A percentile compares a stretch with the other conserved stretches of the same genome.
phyloP scores from a whole-genome alignment of 768 basidiomycete species.

The Pulveroboletus sp. region DNA sequence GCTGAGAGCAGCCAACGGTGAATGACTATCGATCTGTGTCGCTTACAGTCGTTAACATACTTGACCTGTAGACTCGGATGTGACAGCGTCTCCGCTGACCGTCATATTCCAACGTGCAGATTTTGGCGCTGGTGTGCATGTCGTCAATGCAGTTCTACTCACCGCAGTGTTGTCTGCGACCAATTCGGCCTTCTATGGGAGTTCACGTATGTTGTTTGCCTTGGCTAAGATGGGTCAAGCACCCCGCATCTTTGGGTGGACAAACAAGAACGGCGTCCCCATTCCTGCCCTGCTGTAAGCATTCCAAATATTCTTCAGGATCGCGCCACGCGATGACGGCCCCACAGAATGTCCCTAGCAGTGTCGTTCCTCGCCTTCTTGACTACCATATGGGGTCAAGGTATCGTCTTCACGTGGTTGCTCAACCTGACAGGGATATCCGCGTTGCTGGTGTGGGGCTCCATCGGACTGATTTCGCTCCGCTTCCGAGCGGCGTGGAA shows the following conservation, averaged over 20 bases:
- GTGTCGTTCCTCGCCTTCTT: conserved; percentile 50
- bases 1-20: conserved; percentile 43
- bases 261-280: conserved; percentile 63
- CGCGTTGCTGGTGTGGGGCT: conserved; percentile 63
- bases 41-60: neutral
- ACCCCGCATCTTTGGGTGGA: conserved; percentile 59
- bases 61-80: conserved; percentile 38
- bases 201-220: conserved; percentile 55
- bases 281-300: conserved; percentile 50
- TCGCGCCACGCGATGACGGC: neutral
- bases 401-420: conserved; percentile 55
- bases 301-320: conserved; percentile 10
- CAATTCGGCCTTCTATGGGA: conserved; percentile 63
- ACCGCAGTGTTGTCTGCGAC: conserved; percentile 64
- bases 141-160: conserved; percentile 65
- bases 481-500: conserved; percentile 62
- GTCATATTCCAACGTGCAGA: conserved; percentile 61
- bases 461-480: conserved; percentile 50
- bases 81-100: conserved; percentile 58
- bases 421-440: conserved; percentile 64
- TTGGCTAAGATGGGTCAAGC: conserved; percentile 66
- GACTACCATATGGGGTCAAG: conserved; percentile 56
- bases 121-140: conserved; percentile 56
- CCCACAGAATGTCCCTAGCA: conserved; percentile 43
- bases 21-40: conserved; percentile 1